phyloP scores from a whole-genome alignment of 345 rosid species.

The Citrus glauca region DNA sequence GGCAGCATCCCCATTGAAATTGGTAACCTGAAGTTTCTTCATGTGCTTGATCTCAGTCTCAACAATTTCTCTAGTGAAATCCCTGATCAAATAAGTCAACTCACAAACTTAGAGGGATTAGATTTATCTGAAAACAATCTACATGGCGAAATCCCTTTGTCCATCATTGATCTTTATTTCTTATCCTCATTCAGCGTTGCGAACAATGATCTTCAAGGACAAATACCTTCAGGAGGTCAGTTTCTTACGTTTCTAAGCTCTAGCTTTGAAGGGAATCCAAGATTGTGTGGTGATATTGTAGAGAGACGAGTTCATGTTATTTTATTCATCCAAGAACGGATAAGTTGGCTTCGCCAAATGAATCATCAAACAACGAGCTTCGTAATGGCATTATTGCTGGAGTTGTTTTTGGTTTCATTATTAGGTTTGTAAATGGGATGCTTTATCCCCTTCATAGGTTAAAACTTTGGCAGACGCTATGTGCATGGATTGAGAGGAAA shows the following conservation, averaged over 20 bases:
- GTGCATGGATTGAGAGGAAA: too few relatives aligned
- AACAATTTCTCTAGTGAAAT: slow-evolving; percentile 63
- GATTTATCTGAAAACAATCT: slow-evolving; percentile 12
- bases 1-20: slow-evolving; percentile 57
- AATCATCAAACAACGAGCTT: background rate
- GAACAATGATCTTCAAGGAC: slow-evolving; percentile 6
- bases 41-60: slow-evolving; percentile 41
- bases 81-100: slow-evolving; percentile 7
- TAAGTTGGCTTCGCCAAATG: background rate
- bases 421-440: background rate
- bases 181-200: slow-evolving; percentile 4
- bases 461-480: background rate
- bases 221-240: slow-evolving; percentile 1
- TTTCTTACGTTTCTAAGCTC: slow-evolving; percentile 1
- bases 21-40: slow-evolving; percentile 60
- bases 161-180: background rate
- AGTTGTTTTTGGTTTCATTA: slow-evolving; percentile 1
- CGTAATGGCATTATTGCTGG: background rate
- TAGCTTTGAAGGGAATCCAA: slow-evolving; percentile 8
- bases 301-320: background rate
- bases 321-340: background rate
- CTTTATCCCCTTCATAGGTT: background rate
- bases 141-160: slow-evolving; percentile 2
- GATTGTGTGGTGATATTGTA: background rate
- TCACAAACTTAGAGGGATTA: slow-evolving; percentile 8